A percentile compares a stretch with the other conserved stretches of the same genome.
Conservation (phyloP, 768 basidiomycete species). For the Mycena metata region DNA sequence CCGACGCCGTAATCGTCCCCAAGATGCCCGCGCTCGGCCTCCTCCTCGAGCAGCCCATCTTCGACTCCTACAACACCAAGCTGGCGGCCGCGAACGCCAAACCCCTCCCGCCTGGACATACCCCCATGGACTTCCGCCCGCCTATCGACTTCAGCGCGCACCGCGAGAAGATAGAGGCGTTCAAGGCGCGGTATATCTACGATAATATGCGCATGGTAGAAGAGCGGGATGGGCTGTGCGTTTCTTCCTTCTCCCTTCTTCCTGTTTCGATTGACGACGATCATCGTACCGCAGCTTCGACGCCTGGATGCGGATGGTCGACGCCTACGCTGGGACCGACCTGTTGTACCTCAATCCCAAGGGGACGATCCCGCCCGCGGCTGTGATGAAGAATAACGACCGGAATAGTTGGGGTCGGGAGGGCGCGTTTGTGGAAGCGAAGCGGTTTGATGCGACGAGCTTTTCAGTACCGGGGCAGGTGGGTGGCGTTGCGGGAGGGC, state of each 20-base stretch:
- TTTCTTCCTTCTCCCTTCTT: constrained; percentile 36
- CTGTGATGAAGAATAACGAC: constrained; percentile 64
- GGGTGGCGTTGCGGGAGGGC: constrained; percentile 41
- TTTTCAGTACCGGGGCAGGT: constrained; percentile 56
- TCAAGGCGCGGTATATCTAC: constrained; percentile 91
- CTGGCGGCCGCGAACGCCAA: constrained; percentile 65
- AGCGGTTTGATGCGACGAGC: constrained; percentile 74
- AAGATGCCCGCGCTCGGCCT: constrained; percentile 97
- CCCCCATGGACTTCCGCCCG: constrained; percentile 75
- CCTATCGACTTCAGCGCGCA: constrained; percentile 80
- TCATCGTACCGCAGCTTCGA: constrained; percentile 69
- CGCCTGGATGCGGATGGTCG: constrained; percentile 84
- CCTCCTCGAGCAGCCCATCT: constrained; percentile 89
- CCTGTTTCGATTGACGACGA: neutral
- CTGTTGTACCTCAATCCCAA: constrained; percentile 82
- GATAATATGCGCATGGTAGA: constrained; percentile 89
- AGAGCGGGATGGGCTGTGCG: constrained; percentile 81
- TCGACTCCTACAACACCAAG: constrained; percentile 80
- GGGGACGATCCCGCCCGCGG: constrained; percentile 80
- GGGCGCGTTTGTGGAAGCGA: constrained; percentile 78
- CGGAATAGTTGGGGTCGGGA: constrained; percentile 47
- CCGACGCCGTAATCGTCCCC: constrained; percentile 84
- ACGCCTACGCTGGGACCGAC: constrained; percentile 83
- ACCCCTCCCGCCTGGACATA: constrained; percentile 55
- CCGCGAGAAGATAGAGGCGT: constrained; percentile 76